phyloP scores from a whole-genome alignment of 148 eudicot species.

The Heliamphora exappendiculata region DNA sequence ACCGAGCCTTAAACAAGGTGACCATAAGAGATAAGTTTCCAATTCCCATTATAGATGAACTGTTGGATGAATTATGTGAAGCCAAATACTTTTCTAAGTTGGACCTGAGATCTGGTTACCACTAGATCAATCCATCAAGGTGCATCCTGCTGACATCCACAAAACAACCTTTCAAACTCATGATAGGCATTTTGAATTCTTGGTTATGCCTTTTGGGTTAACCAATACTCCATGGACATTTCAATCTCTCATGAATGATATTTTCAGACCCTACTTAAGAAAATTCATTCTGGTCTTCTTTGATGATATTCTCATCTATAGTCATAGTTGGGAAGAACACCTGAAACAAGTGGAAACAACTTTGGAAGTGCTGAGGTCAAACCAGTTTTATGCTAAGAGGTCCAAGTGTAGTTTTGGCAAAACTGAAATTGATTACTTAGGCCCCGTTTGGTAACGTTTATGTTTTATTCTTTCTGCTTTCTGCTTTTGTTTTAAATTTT shows the following conservation, averaged over 20 bases:
- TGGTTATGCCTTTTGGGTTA: too few species aligned
- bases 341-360: background rate
- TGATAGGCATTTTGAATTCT: too few species aligned
- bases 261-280: background rate
- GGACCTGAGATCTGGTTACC: background rate
- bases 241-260: background rate
- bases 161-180: too few species aligned
- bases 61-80: background rate
- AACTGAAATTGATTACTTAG: background rate
- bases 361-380: background rate
- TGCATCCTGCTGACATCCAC: background rate
- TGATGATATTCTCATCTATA: background rate
- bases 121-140: background rate
- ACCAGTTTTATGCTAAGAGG: background rate
- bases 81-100: background rate
- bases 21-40: background rate
- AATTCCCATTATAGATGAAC: background rate
- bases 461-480: too few species aligned
- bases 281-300: background rate
- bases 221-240: too few species aligned
- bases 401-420: background rate
- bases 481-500: too few species aligned
- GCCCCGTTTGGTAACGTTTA: too few species aligned
- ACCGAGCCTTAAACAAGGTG: background rate
- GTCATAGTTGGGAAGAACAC: background rate